A percentile compares a stretch with the other conserved stretches of the same genome.
Conservation (phyloP, 345 rosid species). For the Sonneratia caseolaris region DNA sequence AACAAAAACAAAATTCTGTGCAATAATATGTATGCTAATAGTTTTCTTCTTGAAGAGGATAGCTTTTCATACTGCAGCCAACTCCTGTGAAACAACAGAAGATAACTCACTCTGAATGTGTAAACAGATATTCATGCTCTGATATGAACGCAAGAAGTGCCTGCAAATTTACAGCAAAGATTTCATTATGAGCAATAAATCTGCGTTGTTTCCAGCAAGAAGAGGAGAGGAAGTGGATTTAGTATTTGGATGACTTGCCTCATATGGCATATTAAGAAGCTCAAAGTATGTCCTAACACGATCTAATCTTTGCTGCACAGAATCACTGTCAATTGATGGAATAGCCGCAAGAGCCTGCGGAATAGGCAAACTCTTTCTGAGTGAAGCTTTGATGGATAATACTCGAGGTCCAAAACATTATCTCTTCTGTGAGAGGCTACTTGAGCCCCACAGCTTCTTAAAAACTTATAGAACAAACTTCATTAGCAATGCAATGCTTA, state of each 20-base stretch:
- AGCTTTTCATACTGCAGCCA: neutral
- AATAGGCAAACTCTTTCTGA: conserved; percentile 10
- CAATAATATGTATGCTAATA: neutral
- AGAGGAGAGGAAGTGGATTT: neutral
- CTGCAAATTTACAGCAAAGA: conserved; percentile 27
- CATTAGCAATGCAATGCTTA: neutral
- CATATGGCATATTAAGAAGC: conserved; percentile 90
- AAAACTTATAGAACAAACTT: neutral
- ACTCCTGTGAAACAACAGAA: neutral
- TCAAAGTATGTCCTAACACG: conserved; percentile 85
- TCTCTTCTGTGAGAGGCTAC: no score
- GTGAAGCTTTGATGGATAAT: neutral
- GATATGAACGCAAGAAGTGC: conserved; percentile 78
- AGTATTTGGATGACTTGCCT: conserved; percentile 40
- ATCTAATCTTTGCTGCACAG: conserved; percentile 68
- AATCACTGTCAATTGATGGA: conserved; percentile 69
- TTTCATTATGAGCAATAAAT: neutral
- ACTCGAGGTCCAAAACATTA: neutral
- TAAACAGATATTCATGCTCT: conserved; percentile 63
- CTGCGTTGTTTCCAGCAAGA: neutral
- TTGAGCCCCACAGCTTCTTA: neutral
- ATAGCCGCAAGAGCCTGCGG: conserved; percentile 84
- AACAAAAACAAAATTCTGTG: neutral
- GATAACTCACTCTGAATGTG: conserved; percentile 56
- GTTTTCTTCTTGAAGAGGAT: neutral